Evolutionary conservation across 2,329 filamentous ascomycete species (phyloP).

Genomic region (Penicillium psychrosexuale): DNA sequence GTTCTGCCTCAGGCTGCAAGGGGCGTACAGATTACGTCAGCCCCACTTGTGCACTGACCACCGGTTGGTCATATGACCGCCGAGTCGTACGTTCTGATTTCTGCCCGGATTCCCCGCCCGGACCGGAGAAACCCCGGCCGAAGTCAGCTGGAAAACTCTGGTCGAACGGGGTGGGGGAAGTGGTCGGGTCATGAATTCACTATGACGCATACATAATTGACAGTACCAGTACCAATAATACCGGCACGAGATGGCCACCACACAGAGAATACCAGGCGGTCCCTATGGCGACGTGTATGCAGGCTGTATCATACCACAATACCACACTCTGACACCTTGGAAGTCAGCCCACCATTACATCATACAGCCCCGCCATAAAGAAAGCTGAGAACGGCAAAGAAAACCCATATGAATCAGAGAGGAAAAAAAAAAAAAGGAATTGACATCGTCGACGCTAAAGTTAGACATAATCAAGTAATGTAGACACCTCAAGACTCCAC

Average conservation of each 20-base stretch:
- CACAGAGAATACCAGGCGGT: neutral
- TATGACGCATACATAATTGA: slow-evolving; percentile 9
- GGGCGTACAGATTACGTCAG: too few species aligned
- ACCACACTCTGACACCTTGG: neutral
- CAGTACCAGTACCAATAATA: neutral
- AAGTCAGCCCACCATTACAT: slow-evolving; percentile 25
- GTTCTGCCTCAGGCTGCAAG: neutral
- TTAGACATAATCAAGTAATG: neutral
- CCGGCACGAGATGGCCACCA: neutral
- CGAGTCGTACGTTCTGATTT: too few species aligned
- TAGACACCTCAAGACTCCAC: slow-evolving; percentile 5
- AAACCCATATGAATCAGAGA: neutral
- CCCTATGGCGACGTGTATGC: neutral
- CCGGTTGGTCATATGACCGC: neutral
- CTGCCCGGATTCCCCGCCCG: too few species aligned
- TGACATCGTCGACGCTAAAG: neutral
- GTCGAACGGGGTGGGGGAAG: too few species aligned
- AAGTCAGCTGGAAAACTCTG: too few species aligned
- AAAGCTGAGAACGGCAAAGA: neutral
- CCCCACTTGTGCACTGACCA: too few species aligned
- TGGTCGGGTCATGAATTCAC: slow-evolving; percentile 11
- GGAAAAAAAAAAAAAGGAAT: slow-evolving; percentile 1
- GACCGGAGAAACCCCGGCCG: too few species aligned
- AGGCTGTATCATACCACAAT: neutral
- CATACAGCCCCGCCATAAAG: slow-evolving; percentile 25